Evolutionary conservation across 179 eudicot species (phyloP).

Genomic region (Nepenthes alata): DNA sequence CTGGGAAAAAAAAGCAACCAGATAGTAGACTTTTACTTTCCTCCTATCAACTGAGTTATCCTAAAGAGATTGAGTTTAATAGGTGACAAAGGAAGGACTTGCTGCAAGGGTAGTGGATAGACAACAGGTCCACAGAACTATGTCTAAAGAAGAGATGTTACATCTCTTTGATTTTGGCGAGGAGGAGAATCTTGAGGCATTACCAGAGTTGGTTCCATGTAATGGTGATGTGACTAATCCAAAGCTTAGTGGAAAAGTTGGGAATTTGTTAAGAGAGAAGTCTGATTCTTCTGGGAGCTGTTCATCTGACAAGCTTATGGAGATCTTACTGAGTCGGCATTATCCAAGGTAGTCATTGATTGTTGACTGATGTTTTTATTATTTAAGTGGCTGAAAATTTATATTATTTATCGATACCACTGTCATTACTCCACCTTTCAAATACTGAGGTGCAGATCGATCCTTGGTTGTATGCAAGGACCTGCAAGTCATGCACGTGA

Average conservation of each 20-base stretch:
- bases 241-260: constrained; percentile 20
- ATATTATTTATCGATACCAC: no score
- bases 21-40: neutral
- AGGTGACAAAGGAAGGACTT: constrained; percentile 99
- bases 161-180: constrained; percentile 88
- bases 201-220: constrained; percentile 27
- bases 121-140: constrained; percentile 85
- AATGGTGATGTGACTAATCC: constrained; percentile 18
- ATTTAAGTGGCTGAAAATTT: no score
- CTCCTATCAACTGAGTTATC: constrained; percentile 4
- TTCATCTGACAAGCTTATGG: constrained; percentile 74
- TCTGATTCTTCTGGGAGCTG: constrained; percentile 41
- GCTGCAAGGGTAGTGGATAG: constrained; percentile 97
- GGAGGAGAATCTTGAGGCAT: constrained; percentile 47
- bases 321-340: constrained; percentile 53
- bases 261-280: constrained; percentile 27
- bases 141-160: constrained; percentile 90
- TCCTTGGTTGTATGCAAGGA: no score
- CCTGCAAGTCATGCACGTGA: no score
- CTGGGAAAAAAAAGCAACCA: neutral
- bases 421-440: no score
- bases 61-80: constrained; percentile 9
- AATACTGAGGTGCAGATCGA: no score
- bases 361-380: no score
- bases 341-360: constrained; percentile 45